Evolutionary conservation across 106 monocot species (phyloP).

Genomic region (Dioscorea zingiberensis): DNA sequence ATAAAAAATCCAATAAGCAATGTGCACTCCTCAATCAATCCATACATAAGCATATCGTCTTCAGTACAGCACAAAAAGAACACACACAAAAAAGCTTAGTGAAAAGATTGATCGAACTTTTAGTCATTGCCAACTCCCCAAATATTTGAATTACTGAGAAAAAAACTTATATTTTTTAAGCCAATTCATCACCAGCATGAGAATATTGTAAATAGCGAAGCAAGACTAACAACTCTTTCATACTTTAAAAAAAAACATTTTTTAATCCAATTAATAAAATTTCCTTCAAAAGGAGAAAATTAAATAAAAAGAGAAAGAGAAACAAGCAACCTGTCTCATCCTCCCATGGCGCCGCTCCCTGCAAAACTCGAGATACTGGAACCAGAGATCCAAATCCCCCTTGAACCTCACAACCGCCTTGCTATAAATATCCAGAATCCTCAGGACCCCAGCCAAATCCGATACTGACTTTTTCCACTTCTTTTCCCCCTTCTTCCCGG

Average conservation of each 20-base stretch:
- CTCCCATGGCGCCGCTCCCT: constrained; percentile 46
- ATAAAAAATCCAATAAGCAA: too few relatives aligned
- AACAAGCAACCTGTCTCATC: constrained; percentile 61
- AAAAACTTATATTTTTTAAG: too few relatives aligned
- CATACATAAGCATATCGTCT: too few relatives aligned
- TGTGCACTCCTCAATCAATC: too few relatives aligned
- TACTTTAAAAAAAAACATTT: neutral
- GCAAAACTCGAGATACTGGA: constrained; percentile 82
- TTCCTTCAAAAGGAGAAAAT: neutral
- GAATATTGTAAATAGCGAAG: neutral
- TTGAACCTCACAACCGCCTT: constrained; percentile 42
- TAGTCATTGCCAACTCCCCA: too few relatives aligned
- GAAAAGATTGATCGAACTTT: too few relatives aligned
- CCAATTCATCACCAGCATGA: neutral
- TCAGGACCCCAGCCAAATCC: constrained; percentile 47
- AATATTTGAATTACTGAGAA: too few relatives aligned
- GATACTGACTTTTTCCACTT: constrained; percentile 82
- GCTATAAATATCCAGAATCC: constrained; percentile 65
- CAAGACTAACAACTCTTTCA: neutral
- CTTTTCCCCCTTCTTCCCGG: constrained; percentile 2
- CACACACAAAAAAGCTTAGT: too few relatives aligned
- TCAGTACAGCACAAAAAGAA: too few relatives aligned
- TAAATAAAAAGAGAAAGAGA: neutral
- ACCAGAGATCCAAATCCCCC: constrained; percentile 85
- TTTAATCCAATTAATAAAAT: neutral